phyloP scores from a whole-genome alignment of 345 rosid genomes.

The Balakata baccata region DNA sequence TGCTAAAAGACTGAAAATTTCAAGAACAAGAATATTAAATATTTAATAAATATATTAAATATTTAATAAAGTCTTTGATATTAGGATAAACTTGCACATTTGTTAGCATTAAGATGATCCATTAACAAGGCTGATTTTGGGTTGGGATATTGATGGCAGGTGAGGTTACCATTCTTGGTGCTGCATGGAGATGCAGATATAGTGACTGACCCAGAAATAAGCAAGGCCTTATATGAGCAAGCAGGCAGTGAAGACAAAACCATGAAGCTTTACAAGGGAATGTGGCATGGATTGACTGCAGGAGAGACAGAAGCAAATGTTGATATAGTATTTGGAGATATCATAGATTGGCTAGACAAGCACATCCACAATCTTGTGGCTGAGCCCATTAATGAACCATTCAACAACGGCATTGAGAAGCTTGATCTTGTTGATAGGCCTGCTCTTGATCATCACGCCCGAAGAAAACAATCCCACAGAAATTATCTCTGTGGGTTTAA shows the following conservation, averaged over 20 bases:
- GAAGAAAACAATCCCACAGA: constrained; percentile 8
- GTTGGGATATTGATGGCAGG: constrained; percentile 37
- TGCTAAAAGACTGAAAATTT: too few species aligned
- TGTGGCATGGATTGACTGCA: constrained; percentile 89
- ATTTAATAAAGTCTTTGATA: too few species aligned
- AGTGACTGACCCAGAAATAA: constrained; percentile 92
- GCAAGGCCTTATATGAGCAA: constrained; percentile 73
- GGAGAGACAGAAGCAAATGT: constrained; percentile 84
- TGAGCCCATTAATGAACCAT: constrained; percentile 25
- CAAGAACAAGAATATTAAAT: too few species aligned
- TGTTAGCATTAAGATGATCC: too few species aligned
- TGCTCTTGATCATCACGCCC: background rate
- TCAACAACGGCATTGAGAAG: constrained; percentile 14
- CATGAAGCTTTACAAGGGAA: constrained; percentile 72
- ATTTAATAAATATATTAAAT: too few species aligned
- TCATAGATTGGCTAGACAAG: constrained; percentile 65
- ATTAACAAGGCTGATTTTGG: too few species aligned
- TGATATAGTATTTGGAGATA: constrained; percentile 65
- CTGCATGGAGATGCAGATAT: constrained; percentile 92
- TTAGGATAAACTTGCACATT: too few species aligned
- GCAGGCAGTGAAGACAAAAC: constrained; percentile 81
- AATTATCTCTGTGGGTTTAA: constrained; percentile 59
- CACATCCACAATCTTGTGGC: constrained; percentile 29
- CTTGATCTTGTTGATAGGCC: constrained; percentile 4
- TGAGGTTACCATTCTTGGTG: constrained; percentile 71